A percentile compares a stretch with the other conserved stretches of the same genome.
phyloP scores from a whole-genome alignment of 2,329 filamentous ascomycete genomes.

The Aspergillus transmontanensis region DNA sequence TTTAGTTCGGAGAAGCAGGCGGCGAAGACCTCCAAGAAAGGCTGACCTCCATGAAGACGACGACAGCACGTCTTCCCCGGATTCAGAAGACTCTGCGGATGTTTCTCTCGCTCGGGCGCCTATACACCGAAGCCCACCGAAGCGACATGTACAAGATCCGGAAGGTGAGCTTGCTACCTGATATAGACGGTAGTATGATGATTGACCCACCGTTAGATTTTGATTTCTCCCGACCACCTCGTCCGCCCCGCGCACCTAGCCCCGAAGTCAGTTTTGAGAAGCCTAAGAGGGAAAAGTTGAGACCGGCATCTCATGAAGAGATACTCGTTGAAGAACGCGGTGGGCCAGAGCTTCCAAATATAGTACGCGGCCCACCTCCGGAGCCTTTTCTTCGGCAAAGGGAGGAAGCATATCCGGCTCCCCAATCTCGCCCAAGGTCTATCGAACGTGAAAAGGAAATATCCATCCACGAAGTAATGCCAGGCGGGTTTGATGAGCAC shows the following conservation, averaged over 20 bases:
- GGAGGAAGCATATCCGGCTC: slow-evolving; percentile 26
- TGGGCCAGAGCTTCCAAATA: slow-evolving; percentile 45
- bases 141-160: slow-evolving; percentile 81
- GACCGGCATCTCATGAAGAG: slow-evolving; percentile 64
- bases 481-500: slow-evolving; percentile 37
- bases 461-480: slow-evolving; percentile 20
- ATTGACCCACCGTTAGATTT: background rate
- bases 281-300: slow-evolving; percentile 43
- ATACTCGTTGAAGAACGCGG: slow-evolving; percentile 59
- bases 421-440: slow-evolving; percentile 31
- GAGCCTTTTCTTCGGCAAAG: slow-evolving; percentile 23
- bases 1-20: slow-evolving; percentile 32
- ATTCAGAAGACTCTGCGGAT: slow-evolving; percentile 56
- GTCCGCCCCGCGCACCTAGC: slow-evolving; percentile 31
- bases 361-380: slow-evolving; percentile 26
- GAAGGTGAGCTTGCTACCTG: slow-evolving; percentile 60
- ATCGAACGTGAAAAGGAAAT: slow-evolving; percentile 30
- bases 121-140: slow-evolving; percentile 86
- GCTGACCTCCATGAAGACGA: slow-evolving; percentile 43
- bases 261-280: slow-evolving; percentile 51
- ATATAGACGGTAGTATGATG: background rate
- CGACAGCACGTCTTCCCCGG: slow-evolving; percentile 27
- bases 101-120: slow-evolving; percentile 67
- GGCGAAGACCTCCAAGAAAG: slow-evolving; percentile 21
- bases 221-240: slow-evolving; percentile 6